Conservation (phyloP, 2,329 filamentous ascomycete species). For the Botrytis pseudocinerea region DNA sequence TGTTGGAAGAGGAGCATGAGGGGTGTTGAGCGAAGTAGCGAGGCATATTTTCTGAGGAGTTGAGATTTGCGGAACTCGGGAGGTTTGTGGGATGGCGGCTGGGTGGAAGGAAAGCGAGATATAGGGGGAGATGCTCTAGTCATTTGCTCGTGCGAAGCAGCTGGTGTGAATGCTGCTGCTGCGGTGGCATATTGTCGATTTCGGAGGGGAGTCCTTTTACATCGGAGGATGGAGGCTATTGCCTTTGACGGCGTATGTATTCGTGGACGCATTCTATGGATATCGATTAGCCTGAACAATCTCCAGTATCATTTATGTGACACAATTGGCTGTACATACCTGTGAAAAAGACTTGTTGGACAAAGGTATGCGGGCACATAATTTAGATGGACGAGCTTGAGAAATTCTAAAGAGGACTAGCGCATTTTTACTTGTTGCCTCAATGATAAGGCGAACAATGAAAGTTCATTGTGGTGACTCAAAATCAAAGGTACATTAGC, state of each 20-base stretch:
- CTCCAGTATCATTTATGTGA: neutral
- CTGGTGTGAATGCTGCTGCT: slow-evolving; percentile 49
- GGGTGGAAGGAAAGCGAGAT: slow-evolving; percentile 58
- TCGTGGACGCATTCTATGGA: slow-evolving; percentile 53
- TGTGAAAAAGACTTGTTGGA: slow-evolving; percentile 21
- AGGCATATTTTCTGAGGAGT: slow-evolving; percentile 73
- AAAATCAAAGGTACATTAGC: neutral
- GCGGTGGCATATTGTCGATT: slow-evolving; percentile 52
- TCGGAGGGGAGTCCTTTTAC: slow-evolving; percentile 41
- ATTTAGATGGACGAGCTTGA: slow-evolving; percentile 23
- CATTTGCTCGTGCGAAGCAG: slow-evolving; percentile 52
- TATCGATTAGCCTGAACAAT: slow-evolving; percentile 3
- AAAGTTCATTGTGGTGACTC: slow-evolving; percentile 14
- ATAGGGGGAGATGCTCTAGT: slow-evolving; percentile 42
- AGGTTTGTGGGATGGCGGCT: slow-evolving; percentile 85
- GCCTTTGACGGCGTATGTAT: slow-evolving; percentile 39
- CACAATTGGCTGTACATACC: slow-evolving; percentile 25
- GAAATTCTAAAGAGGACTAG: slow-evolving; percentile 34
- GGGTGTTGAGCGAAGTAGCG: slow-evolving; percentile 68
- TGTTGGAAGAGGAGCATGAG: slow-evolving; percentile 72
- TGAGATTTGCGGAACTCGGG: slow-evolving; percentile 89
- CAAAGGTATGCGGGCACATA: neutral
- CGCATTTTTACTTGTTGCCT: slow-evolving; percentile 3
- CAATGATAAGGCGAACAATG: neutral
- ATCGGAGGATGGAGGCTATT: slow-evolving; percentile 39